phyloP scores from a whole-genome alignment of 371 early-diverging fungal genomes.

The Haplosporangium sp. region DNA sequence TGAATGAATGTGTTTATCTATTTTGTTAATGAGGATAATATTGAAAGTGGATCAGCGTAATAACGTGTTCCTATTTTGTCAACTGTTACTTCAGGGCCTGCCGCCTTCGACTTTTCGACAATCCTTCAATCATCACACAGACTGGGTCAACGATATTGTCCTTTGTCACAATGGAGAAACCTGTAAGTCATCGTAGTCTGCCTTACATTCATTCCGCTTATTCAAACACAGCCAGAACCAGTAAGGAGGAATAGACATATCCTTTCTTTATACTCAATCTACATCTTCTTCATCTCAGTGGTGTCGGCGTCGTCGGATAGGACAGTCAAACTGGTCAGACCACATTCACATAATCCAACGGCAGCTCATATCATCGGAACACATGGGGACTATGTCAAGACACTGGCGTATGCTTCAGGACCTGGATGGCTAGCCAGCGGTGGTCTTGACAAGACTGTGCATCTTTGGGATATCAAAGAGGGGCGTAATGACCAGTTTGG shows the following conservation, averaged over 20 bases:
- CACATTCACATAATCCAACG: conserved; percentile 58
- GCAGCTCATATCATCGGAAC: conserved; percentile 76
- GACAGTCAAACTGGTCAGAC: conserved; percentile 88
- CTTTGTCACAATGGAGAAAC: conserved; percentile 73
- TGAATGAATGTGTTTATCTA: not conserved
- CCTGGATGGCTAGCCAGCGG: conserved; percentile 90
- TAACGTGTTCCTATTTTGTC: conserved; percentile 1
- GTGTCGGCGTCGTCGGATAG: conserved; percentile 93
- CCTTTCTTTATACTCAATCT: not conserved
- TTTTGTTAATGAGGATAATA: not conserved
- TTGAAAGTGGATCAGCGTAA: not conserved
- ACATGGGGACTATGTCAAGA: conserved; percentile 90
- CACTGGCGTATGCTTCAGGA: conserved; percentile 74
- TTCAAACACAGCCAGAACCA: conserved; percentile 1
- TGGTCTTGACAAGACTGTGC: conserved; percentile 91
- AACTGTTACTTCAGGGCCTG: conserved; percentile 33
- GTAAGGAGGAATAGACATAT: not conserved
- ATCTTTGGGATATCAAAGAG: conserved; percentile 89
- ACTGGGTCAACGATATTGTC: conserved; percentile 96
- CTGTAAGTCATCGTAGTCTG: conserved; percentile 44
- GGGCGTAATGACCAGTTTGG: conserved; percentile 54
- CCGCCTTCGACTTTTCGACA: conserved; percentile 70
- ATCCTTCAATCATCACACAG: conserved; percentile 88
- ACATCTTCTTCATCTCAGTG: conserved; percentile 59
- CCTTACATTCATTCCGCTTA: not conserved